phyloP scores from a whole-genome alignment of 2,329 filamentous ascomycete genomes.

The Teratosphaeria nubilosa region DNA sequence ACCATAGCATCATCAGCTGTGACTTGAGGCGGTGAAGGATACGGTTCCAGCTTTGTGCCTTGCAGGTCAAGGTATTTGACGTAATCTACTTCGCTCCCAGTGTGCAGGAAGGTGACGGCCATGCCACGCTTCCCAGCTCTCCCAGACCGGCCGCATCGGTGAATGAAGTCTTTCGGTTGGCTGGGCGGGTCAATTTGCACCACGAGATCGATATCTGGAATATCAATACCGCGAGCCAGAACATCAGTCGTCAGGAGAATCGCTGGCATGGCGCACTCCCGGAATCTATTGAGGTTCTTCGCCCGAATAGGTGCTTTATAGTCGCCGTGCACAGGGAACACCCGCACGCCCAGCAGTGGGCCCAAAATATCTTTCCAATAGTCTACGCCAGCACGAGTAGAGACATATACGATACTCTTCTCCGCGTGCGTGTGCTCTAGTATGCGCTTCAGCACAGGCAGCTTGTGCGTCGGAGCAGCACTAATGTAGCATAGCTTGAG shows the following conservation, averaged over 20 bases:
- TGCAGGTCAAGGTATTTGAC: constrained; percentile 60
- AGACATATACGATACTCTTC: constrained; percentile 83
- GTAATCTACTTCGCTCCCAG: constrained; percentile 82
- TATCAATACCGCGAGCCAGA: constrained; percentile 80
- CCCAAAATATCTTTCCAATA: constrained; percentile 81
- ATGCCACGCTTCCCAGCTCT: constrained; percentile 61
- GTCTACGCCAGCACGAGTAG: constrained; percentile 88
- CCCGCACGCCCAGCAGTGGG: constrained; percentile 55
- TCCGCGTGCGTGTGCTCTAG: constrained; percentile 55
- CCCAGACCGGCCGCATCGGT: constrained; percentile 54
- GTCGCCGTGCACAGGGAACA: constrained; percentile 85
- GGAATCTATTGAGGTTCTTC: constrained; percentile 76
- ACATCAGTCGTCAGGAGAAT: constrained; percentile 89
- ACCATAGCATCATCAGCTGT: constrained; percentile 47
- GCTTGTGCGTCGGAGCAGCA: constrained; percentile 66
- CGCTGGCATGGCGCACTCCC: constrained; percentile 62
- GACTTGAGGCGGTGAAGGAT: constrained; percentile 38
- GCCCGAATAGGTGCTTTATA: constrained; percentile 78
- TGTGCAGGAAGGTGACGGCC: constrained; percentile 75
- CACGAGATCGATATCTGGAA: constrained; percentile 83
- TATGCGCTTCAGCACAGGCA: constrained; percentile 62
- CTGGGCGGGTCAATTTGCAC: constrained; percentile 77
- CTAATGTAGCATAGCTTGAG: constrained; percentile 83
- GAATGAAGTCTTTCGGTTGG: constrained; percentile 75
- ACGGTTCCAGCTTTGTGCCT: constrained; percentile 23